Conservation (phyloP, 2,329 filamentous ascomycete species). For the Lasiodiplodia citricola region DNA sequence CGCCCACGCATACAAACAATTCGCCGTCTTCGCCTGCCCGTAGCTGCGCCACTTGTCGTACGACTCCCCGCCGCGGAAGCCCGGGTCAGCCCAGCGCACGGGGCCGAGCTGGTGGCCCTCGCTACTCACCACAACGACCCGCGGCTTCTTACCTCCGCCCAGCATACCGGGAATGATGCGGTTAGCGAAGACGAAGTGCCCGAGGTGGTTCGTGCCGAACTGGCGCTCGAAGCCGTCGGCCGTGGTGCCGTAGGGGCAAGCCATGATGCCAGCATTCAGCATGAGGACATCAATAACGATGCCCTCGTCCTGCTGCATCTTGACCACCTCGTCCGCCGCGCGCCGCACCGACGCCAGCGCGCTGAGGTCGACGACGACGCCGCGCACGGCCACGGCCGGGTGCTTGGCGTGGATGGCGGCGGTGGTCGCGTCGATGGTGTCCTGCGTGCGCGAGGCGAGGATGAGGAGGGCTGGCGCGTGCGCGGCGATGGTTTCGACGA, state of each 20-base stretch:
- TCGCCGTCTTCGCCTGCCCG: constrained; percentile 35
- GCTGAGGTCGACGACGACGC: constrained; percentile 43
- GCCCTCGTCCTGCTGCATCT: constrained; percentile 32
- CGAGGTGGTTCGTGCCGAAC: constrained; percentile 54
- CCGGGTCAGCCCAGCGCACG: constrained; percentile 30
- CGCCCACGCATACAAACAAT: constrained; percentile 35
- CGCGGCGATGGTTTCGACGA: constrained; percentile 37
- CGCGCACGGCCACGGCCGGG: constrained; percentile 42
- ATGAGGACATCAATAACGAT: constrained; percentile 50
- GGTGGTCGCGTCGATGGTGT: constrained; percentile 49
- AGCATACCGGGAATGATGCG: constrained; percentile 49
- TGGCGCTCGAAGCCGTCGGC: constrained; percentile 53
- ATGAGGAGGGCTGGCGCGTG: constrained; percentile 37
- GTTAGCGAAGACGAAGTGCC: constrained; percentile 51
- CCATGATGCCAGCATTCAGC: constrained; percentile 46
- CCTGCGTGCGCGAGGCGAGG: constrained; percentile 48
- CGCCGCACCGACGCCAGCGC: constrained; percentile 41
- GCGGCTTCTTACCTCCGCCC: constrained; percentile 28
- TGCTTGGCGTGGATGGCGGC: constrained; percentile 41
- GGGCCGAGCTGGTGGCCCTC: constrained; percentile 30
- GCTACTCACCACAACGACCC: constrained; percentile 38
- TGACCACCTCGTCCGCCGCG: constrained; percentile 41
- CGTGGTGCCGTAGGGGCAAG: constrained; percentile 39
- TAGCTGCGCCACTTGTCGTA: constrained; percentile 30
- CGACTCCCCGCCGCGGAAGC: constrained; percentile 28